Evolutionary conservation across 2,329 filamentous ascomycete genomes (phyloP), one percentile per base, ranked within the genome.

Genomic region (Septoria linicola): DNA sequence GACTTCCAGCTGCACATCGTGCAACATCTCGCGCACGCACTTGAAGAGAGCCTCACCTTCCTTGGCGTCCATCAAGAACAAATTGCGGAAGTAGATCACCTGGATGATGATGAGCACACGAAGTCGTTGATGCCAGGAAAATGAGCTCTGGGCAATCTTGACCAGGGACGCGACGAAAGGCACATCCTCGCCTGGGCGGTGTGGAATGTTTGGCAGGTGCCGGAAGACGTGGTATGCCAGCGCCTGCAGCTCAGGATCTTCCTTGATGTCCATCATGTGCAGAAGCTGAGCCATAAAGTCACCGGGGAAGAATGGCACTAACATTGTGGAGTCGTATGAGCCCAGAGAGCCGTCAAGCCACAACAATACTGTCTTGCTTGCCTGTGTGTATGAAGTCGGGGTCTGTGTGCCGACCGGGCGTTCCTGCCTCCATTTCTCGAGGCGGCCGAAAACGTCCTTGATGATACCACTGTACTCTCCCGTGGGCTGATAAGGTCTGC

Each of bases 221-320:
- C 92, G 87, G 76, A 97, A 99, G 35, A 99, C 93, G 66, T 96
- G 90, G 67, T 97, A 99, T 0, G 93, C 92, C 7, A 96, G 80
- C 8, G 88, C 86, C 77, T 96, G 95, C 2, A 99, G 80, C 70
- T 99, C 95, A 0, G 89, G 90, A 64, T 99, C 93, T 70, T 99
- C 93, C 70, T 97, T 97, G 68, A 99, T 89, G 66, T 99, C 93
- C 92, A 99, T 99, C 93, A 99, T 99, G 75, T 99, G 91, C 45
- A 99, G 76, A 11, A 99, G 81, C 68, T 96, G 88, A 63, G 93
- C 88, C 69, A 95, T 93, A 66, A 97, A 92, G 0, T 87, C 79
- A 30, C 88, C 80, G 0, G 90, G 87, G 76, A 99, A 97, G 79
- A 96, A 97, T 3, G 85, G 83, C 14, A 95, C 83, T 11, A 99